Percentiles rank a stretch among this genome's conserved stretches.
Evolutionary conservation across 345 rosid genomes (phyloP).

Genomic region (Pugionium dolabratum): DNA sequence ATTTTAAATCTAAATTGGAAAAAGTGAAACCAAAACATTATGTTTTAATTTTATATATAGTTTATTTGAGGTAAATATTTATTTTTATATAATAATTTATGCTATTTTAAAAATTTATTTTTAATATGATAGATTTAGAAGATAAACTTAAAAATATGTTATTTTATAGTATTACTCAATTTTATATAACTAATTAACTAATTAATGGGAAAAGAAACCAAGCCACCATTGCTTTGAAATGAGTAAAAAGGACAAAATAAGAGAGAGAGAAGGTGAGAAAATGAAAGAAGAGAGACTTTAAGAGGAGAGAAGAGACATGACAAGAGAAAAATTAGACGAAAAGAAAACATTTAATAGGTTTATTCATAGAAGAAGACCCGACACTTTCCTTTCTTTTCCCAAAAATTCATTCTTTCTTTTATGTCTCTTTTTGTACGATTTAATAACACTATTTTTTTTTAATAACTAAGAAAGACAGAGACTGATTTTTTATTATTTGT

Average conservation of each 20-base stretch:
- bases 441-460: slow-evolving; percentile 27
- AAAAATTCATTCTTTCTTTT: slow-evolving; percentile 38
- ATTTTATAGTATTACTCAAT: too few relatives aligned
- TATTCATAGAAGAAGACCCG: slow-evolving; percentile 41
- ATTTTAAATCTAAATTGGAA: too few relatives aligned
- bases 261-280: slow-evolving; percentile 29
- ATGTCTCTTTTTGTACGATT: slow-evolving; percentile 39
- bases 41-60: too few relatives aligned
- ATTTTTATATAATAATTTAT: too few relatives aligned
- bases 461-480: slow-evolving; percentile 11
- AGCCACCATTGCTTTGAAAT: slow-evolving; percentile 20
- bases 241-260: slow-evolving; percentile 7
- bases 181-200: too few relatives aligned
- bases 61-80: too few relatives aligned
- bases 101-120: too few relatives aligned
- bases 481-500: background rate
- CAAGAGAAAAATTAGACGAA: slow-evolving; percentile 13
- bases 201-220: background rate
- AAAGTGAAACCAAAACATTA: too few relatives aligned
- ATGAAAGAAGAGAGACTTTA: slow-evolving; percentile 38
- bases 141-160: too few relatives aligned
- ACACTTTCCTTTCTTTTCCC: slow-evolving; percentile 29
- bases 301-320: slow-evolving; percentile 36
- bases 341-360: slow-evolving; percentile 23
- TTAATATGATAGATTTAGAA: too few relatives aligned